Evolutionary conservation across 164 flowering plant genomes (phyloP).

Genomic region (Vitis riparia): DNA sequence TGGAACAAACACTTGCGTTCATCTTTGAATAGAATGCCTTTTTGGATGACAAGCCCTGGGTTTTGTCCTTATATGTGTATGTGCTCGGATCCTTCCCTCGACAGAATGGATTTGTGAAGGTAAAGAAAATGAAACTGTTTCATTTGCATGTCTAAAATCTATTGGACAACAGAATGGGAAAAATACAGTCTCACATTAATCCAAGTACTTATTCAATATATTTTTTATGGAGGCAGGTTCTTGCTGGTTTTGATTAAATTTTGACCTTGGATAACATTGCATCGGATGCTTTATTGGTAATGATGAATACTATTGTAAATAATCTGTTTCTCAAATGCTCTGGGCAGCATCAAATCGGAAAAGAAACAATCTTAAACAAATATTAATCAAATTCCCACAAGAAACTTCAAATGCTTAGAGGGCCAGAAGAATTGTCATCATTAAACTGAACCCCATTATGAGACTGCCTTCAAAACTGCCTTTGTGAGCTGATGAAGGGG

Average conservation of each 20-base stretch:
- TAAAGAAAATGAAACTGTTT: no score
- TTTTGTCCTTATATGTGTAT: background rate
- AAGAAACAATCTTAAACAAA: background rate
- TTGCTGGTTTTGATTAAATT: background rate
- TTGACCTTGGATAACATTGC: background rate
- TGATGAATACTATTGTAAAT: background rate
- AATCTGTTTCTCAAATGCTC: background rate
- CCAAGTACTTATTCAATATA: background rate
- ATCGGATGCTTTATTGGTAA: background rate
- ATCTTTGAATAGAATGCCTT: background rate
- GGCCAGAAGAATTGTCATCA: conserved; percentile 18
- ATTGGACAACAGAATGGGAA: no score
- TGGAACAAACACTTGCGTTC: background rate
- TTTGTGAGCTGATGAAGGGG: conserved; percentile 23
- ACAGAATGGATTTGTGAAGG: no score
- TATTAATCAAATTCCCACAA: background rate
- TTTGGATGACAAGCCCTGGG: background rate
- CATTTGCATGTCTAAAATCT: no score
- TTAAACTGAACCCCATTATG: conserved; percentile 18
- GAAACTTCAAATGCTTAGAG: conserved; percentile 1
- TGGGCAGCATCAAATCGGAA: background rate
- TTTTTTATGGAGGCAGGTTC: background rate
- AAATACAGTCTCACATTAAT: no score
- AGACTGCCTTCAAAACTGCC: background rate
- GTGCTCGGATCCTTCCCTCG: no score